Conservation (phyloP, 1,284 basidiomycete genomes). For the Fomitopsis schrenkii region DNA sequence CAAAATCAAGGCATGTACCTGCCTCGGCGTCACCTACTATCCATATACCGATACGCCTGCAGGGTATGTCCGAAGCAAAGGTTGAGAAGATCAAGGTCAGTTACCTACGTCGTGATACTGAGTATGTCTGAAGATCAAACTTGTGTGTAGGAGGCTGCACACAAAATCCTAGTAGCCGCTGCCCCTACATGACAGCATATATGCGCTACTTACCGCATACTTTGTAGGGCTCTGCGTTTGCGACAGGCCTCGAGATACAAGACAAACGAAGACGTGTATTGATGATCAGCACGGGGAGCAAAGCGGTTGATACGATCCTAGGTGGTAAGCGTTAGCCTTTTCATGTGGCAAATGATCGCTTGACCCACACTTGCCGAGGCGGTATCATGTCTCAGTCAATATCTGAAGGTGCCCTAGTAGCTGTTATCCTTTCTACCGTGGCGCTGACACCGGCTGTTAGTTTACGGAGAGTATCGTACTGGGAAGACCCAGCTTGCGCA, state of each 20-base stretch:
- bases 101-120: not conserved
- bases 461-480: slow-evolving; percentile 79
- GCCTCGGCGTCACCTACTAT: slow-evolving; percentile 20
- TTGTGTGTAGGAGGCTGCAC: slow-evolving; percentile 70
- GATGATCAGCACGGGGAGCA: slow-evolving; percentile 85
- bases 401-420: slow-evolving; percentile 63
- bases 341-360: not conserved
- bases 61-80: slow-evolving; percentile 89
- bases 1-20: slow-evolving; percentile 76
- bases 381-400: slow-evolving; percentile 90
- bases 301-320: slow-evolving; percentile 83
- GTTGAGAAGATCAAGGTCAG: slow-evolving; percentile 91
- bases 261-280: slow-evolving; percentile 80
- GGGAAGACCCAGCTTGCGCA: slow-evolving; percentile 92
- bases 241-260: slow-evolving; percentile 85
- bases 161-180: slow-evolving; percentile 68
- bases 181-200: slow-evolving; percentile 4
- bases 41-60: slow-evolving; percentile 4
- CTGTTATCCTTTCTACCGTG: too few relatives aligned
- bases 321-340: slow-evolving; percentile 53
- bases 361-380: slow-evolving; percentile 39
- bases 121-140: not conserved
- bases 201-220: slow-evolving; percentile 1
- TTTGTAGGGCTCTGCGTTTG: slow-evolving; percentile 78
- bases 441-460: slow-evolving; percentile 29